Evolutionary conservation across 257 asterid species (phyloP), one percentile per base, ranked within the genome.

Genomic region (Mentha longifolia): DNA sequence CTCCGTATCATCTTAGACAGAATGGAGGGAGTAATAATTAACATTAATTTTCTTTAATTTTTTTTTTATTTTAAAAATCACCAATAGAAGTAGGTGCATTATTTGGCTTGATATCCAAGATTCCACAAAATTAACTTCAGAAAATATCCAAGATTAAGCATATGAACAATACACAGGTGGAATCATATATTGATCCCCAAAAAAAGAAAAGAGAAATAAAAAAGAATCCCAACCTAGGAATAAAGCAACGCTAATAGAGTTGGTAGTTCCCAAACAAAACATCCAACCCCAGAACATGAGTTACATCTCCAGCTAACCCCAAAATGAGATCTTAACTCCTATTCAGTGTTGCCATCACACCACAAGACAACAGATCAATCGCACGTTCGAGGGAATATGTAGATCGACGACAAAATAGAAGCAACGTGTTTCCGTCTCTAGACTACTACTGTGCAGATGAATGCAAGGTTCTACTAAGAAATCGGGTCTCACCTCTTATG

Each of bases 401-500:
- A 47, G 8, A 8, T 61, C 3, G 68, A 65, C 9, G 55, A 47
- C 54, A 28, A 50, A 71, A 56, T 17, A 5, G 19, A 55, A 3
- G 45, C 39, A 35, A 14, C 14, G 22, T 20, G 33, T 0, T 64
- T n/a, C 72, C 41, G 79, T 70, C 46, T 37, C 61, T 6, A 69
- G 8, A 35, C 5, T 72, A 77, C 22, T 2, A 71, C 51, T 37
- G 19, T 28, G 35, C 76, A 57, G 15, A 31, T 43, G 47, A 9
- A 42, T 4, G 15, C 14, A 42, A 19, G 49, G 62, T 14, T 3
- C 51, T 61, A 28, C 31, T 58, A 7, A 14, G 42, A 30, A 57
- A 13, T 76, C 37, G 17, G 63, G 17, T 45, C 64, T 90, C 86
- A 85, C 79, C 79, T 77, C 83, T 95, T 95, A 83, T 92, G 95